Base-by-base conservation (phyloP, 495 filamentous ascomycete genomes). In the Penicillium herquei region DNA sequence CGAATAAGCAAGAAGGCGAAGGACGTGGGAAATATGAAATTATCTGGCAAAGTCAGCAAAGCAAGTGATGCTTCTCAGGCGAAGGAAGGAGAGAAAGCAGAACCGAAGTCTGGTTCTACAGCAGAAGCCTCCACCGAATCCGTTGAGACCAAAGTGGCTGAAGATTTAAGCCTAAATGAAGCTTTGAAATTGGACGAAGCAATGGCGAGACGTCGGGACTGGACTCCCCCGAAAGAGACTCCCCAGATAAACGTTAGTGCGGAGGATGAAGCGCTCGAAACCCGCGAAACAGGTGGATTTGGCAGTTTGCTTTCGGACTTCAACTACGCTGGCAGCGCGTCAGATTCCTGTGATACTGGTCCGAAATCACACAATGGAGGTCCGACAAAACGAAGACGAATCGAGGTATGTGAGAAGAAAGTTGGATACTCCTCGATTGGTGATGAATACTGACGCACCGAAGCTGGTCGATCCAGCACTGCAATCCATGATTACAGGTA, bases 371-470 rank as follows among this genome's bases (percentile, higher is more conserved):
- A 62, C 35, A 51, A 51, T 26, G 60, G 33, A 44, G 69, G 65
- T 8, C 71, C 72, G 10, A 75, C 74, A 12, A 79, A 79, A 52
- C 62, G 74, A 49, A 68, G 76, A 39, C 63, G 69, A 2, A 72
- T 79, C 51, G 73, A 77, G 63, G 70, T 75, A 67, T 61, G 61
- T 39, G 6, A 21, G 13, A 34, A 17, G 6, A n/a, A 13, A 9
- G 12, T n/a, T 35, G 11, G 14, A 11, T 13, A 14, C 4, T 46
- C 13, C 9, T 30, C 26, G 37, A 9, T 14, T 31, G 26, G 5
- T 13, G 35, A 39, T 46, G 5, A 12, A 26, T 13, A 44, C 47
- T 50, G 7, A 50, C 14, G 16, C 31, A 1, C 6, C n/a, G 11
- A 33, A 71, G 64, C 61, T 77, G 21, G 66, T 75, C 17, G 64